These are phyloP conservation scores for Sarocladium kiliense DNA, from an alignment of 2,329 filamentous ascomycete genomes.

Conservation along the genomic window DNA sequence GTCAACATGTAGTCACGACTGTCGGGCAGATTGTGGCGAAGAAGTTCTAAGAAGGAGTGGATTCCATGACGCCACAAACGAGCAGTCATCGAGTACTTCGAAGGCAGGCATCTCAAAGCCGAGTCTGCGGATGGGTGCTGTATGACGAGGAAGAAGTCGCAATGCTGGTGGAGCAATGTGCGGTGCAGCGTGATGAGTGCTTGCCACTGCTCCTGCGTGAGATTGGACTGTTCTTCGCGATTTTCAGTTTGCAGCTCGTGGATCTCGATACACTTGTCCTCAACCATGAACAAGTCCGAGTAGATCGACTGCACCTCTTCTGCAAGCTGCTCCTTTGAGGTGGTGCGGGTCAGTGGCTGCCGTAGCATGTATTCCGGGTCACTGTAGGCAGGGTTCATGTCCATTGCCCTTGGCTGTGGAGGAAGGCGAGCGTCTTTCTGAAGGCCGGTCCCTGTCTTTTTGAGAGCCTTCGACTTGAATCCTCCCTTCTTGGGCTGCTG, in stretches of 20 bases:
- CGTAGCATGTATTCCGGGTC: slow-evolving; percentile 1
- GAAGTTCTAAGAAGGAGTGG: slow-evolving; percentile 73
- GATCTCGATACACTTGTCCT: slow-evolving; percentile 81
- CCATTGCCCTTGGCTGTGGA: background rate
- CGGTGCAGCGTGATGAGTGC: slow-evolving; percentile 77
- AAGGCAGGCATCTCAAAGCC: slow-evolving; percentile 62
- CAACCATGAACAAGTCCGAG: slow-evolving; percentile 77
- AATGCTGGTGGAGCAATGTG: slow-evolving; percentile 75
- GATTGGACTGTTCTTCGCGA: slow-evolving; percentile 33
- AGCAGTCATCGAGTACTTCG: slow-evolving; percentile 86
- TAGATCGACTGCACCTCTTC: slow-evolving; percentile 83
- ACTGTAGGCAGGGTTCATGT: background rate
- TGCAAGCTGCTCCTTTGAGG: slow-evolving; percentile 72
- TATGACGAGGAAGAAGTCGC: slow-evolving; percentile 80
- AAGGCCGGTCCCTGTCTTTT: background rate
- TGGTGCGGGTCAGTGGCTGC: slow-evolving; percentile 59
- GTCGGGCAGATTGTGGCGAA: slow-evolving; percentile 67
- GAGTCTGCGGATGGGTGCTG: slow-evolving; percentile 77
- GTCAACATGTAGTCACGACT: slow-evolving; percentile 85
- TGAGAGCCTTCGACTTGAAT: background rate
- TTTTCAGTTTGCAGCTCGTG: slow-evolving; percentile 56
- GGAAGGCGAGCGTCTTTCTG: background rate
- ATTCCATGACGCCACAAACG: slow-evolving; percentile 95
- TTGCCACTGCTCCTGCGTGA: slow-evolving; percentile 73
- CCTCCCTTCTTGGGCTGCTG: background rate